Evolutionary conservation across 495 filamentous ascomycete genomes (phyloP), one percentile per base, ranked within the genome.

Genomic region (Annulohypoxylon bovei): DNA sequence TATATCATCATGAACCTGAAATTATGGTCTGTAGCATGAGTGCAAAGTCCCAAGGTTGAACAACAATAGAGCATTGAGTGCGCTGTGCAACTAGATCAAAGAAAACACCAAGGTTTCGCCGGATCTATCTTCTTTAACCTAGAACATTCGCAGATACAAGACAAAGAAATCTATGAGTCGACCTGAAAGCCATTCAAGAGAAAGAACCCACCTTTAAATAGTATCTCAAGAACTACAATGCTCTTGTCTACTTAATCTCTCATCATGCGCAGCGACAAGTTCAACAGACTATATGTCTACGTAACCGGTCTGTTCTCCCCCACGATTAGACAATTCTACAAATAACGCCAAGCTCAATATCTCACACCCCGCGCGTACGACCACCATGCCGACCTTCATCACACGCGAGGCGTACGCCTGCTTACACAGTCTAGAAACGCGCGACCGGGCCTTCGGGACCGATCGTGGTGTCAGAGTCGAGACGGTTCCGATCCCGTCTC

Each of bases 331-430:
- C 22, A 28, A 50, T n/a, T 27, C 5, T 28, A 50, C 5, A 1
- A n/a, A 27, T 20, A 53, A n/a, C 27, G 14, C 28, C 16, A 30
- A 53, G 27, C 27, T 27, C 27, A 30, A 53, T 4, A 6, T 27
- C 49, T 16, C 28, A 33, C 28, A 20, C 28, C 14, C 49, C 25
- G 49, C 27, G 33, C 49, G 12, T 52, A 27, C 52, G 6, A 27
- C 16, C 33, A 35, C 1, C n/a, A 71, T 71, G 68, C 62, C 62
- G 32, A 62, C 23, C 23, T 66, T 35, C 42, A 12, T 71, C 44
- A 62, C 68, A 20, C 56, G 33, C 12, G 56, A 66, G 56, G 28
- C 30, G n/a, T 71, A 62, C 25, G 25, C 56, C 49, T 71, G 62
- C 25, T 37, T 27, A 18, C 63, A 67, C 12, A 40, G 12, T 42